phyloP scores from a whole-genome alignment of 805 yeast genomes.

The Cyberlindnera xishuangbannaensis region DNA sequence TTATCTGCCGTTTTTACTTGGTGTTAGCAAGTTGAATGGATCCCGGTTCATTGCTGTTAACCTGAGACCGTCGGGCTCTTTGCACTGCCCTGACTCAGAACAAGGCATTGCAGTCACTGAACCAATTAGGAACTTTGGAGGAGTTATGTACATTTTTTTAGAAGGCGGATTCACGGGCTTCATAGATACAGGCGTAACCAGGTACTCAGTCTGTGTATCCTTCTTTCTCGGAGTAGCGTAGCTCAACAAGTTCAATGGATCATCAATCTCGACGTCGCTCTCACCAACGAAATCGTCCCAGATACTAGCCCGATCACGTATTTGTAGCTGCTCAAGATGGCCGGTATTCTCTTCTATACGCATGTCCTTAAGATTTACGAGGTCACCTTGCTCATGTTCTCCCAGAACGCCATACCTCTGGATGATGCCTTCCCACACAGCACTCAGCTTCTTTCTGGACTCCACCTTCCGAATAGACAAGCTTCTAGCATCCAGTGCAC shows the following conservation, averaged over 20 bases:
- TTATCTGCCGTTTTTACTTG: constrained; percentile 4
- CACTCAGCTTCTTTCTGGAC: constrained; percentile 19
- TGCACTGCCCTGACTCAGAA: too few relatives aligned
- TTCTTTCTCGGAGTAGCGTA: too few relatives aligned
- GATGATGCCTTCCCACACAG: constrained; percentile 30
- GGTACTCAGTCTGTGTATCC: too few relatives aligned
- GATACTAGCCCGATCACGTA: constrained; percentile 7
- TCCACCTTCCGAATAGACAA: constrained; percentile 14
- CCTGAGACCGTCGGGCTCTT: too few relatives aligned
- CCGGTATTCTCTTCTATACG: constrained; percentile 20
- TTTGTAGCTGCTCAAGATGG: constrained; percentile 13
- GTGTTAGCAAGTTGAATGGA: constrained; percentile 4
- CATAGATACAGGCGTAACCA: too few relatives aligned
- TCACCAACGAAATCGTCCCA: constrained; percentile 19
- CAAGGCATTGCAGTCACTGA: too few relatives aligned
- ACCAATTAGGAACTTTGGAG: too few relatives aligned
- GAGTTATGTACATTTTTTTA: too few relatives aligned
- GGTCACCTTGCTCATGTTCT: constrained; percentile 30
- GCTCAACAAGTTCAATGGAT: constrained; percentile 13
- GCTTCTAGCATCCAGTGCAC: constrained; percentile 3
- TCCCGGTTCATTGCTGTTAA: too few relatives aligned
- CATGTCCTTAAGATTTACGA: constrained; percentile 23
- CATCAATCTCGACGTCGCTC: constrained; percentile 6
- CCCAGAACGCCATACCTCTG: constrained; percentile 27
- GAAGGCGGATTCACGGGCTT: too few relatives aligned